phyloP scores from a whole-genome alignment of 176 grass and related monocot genomes.

The Rhynchospora tenuis region DNA sequence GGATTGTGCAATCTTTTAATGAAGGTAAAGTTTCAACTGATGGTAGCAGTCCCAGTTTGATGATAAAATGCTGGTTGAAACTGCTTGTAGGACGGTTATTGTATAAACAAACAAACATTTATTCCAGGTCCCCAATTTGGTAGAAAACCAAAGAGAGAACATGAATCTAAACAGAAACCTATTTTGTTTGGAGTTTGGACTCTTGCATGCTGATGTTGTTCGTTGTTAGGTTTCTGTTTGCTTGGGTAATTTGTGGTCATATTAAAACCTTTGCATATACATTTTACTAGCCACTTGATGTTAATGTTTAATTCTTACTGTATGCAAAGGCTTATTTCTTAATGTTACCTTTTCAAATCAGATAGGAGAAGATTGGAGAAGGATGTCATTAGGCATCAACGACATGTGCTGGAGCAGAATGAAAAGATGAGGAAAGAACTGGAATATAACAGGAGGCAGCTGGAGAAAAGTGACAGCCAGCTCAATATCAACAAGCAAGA shows the following conservation, averaged over 20 bases:
- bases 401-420: slow-evolving; percentile 59
- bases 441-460: slow-evolving; percentile 58
- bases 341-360: slow-evolving; percentile 24
- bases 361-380: slow-evolving; percentile 70
- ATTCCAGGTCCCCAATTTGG: not conserved
- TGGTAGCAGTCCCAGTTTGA: not conserved
- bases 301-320: not conserved
- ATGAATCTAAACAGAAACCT: not conserved
- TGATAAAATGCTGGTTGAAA: not conserved
- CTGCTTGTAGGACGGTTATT: not conserved
- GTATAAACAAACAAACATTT: not conserved
- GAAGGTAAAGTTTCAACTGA: slow-evolving; percentile 30
- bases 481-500: slow-evolving; percentile 51
- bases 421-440: slow-evolving; percentile 67
- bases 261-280: not conserved
- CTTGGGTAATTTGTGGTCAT: not conserved
- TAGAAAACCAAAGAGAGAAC: not conserved
- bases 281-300: not conserved
- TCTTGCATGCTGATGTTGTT: not conserved
- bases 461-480: slow-evolving; percentile 45
- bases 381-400: slow-evolving; percentile 47
- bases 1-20: slow-evolving; percentile 58
- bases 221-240: not conserved
- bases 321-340: not conserved
- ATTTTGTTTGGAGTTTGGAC: not conserved